Conservation (phyloP, 306 rosid species). For the Malus asiatica region DNA sequence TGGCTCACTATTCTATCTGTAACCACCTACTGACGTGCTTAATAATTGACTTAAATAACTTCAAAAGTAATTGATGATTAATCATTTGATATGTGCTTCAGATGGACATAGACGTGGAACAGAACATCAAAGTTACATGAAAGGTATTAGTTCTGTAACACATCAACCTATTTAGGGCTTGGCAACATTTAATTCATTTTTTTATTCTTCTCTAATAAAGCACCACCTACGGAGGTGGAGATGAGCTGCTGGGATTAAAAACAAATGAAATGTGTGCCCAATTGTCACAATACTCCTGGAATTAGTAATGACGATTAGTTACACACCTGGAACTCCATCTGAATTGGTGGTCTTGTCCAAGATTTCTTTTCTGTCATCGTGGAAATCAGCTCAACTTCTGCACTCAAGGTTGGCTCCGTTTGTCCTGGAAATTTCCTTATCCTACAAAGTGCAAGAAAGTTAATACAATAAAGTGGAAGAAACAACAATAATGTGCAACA, state of each 20-base stretch:
- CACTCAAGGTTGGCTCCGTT: constrained; percentile 96
- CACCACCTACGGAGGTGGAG: background rate
- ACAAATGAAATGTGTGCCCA: background rate
- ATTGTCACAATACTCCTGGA: constrained; percentile 1
- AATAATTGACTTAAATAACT: no score
- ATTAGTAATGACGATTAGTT: constrained; percentile 1
- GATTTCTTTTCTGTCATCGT: constrained; percentile 90
- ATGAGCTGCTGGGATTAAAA: background rate
- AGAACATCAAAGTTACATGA: background rate
- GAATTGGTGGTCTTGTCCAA: constrained; percentile 95
- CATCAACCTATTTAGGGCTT: background rate
- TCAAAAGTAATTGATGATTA: no score
- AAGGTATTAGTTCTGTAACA: background rate
- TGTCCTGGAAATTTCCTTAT: constrained; percentile 94
- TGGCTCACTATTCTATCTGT: background rate
- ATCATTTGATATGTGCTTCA: background rate
- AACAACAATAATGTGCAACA: background rate
- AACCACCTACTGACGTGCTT: no score
- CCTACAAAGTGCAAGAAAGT: constrained; percentile 29
- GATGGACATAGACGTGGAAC: background rate
- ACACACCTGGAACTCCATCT: constrained; percentile 97
- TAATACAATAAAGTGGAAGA: background rate
- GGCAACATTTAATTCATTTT: background rate
- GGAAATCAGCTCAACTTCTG: constrained; percentile 97
- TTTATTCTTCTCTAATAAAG: background rate